Conservation (phyloP, 106 monocot genomes). For the Dactylorhiza incarnata region DNA sequence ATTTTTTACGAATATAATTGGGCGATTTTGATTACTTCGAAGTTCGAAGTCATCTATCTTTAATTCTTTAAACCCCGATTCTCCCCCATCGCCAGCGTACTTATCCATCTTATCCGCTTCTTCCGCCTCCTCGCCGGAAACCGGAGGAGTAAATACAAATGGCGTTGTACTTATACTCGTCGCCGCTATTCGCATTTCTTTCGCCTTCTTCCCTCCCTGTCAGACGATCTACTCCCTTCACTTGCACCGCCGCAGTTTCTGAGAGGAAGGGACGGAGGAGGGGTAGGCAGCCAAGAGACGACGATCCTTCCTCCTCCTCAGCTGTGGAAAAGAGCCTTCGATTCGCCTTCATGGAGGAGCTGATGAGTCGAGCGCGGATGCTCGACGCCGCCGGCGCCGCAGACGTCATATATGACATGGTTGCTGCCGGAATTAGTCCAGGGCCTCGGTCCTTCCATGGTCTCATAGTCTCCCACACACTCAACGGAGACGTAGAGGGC, state of each 20-base stretch:
- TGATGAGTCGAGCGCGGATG: constrained; percentile 55
- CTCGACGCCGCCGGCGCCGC: constrained; percentile 51
- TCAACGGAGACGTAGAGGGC: constrained; percentile 72
- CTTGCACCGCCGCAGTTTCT: constrained; percentile 1
- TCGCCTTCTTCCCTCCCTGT: not conserved
- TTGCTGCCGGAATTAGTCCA: constrained; percentile 78
- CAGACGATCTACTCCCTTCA: not conserved
- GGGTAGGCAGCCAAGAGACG: constrained; percentile 22
- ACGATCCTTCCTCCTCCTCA: constrained; percentile 31
- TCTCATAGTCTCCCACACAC: constrained; percentile 61
- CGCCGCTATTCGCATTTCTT: not conserved
- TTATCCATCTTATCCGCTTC: constrained; percentile 5
- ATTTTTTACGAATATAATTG: no score
- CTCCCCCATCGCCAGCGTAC: not conserved
- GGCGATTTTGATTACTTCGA: no score
- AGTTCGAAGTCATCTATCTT: no score
- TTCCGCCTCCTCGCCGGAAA: not conserved
- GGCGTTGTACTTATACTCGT: constrained; percentile 8
- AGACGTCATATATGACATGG: constrained; percentile 79
- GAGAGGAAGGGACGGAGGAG: constrained; percentile 24
- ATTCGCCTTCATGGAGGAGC: constrained; percentile 83
- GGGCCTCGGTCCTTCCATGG: constrained; percentile 89
- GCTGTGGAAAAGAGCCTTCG: constrained; percentile 54
- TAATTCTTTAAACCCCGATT: not conserved
- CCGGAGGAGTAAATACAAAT: not conserved